Evolutionary conservation across 225 moss, liverwort and hornwort species (phyloP), one percentile per base, ranked within the genome.

Genomic region (Marchantia polymorpha): DNA sequence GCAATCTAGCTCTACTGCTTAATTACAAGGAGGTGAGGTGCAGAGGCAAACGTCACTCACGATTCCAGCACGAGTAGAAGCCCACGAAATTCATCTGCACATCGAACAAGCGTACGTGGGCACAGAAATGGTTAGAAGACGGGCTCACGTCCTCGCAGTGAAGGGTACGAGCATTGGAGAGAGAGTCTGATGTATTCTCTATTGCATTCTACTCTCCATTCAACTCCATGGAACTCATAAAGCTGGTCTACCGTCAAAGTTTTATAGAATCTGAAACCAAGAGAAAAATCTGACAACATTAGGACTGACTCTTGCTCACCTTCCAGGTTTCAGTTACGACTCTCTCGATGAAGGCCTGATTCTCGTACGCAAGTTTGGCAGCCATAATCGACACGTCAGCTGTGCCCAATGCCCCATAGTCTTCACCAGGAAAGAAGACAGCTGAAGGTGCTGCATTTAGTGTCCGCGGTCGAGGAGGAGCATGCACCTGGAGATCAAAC

Each of bases 361-460:
- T 94, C 30, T 94, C 94, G 67, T 94, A 94, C 9, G 86, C 86
- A 15, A 94, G 51, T 83, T 91, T 94, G 16, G 94, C 77, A 5
- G 92, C 94, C 86, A 94, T 82, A 65, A 90, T 58, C 84, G 90
- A 83, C 5, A 94, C 86, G 55, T 94, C 94, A 7, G 79, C 89
- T 22, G 87, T 91, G 29, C 82, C 64, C 82, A 90, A 88, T 2
- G 82, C 53, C 39, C 91, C 91, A 20, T 82, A 0, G 59, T 75
- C 77, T 63, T 81, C 73, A 20, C 20, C 64, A 0, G 91, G 88
- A 81, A 94, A 91, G 0, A 48, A 39, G 29, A 49, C 0, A 0
- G 83, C 46, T 76, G 82, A 31, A 20, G 78, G 58, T 47, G 27
- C 59, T 16, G 81, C 73, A 58, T 26, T 83, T 17, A 67, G 6